Percentiles rank a stretch among this genome's conserved stretches.
Conservation (phyloP, 2,329 filamentous ascomycete genomes). For the Drechslerella dactyloides region DNA sequence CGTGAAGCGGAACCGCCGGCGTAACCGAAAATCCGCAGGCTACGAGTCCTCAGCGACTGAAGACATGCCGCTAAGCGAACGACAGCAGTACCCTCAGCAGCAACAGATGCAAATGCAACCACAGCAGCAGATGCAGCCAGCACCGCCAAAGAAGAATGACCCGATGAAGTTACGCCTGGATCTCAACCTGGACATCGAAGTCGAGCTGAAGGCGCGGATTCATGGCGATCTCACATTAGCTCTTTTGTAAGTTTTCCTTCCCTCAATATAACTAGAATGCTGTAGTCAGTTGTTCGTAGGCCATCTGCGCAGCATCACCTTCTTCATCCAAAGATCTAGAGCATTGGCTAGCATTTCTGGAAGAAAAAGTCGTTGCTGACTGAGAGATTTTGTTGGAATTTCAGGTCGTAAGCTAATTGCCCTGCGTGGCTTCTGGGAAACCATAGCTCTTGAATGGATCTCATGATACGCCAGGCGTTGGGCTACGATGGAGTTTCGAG, state of each 20-base stretch:
- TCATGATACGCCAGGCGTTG: neutral
- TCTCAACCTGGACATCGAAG: constrained; percentile 55
- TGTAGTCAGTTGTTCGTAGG: neutral
- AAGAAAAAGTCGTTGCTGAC: constrained; percentile 46
- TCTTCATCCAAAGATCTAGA: constrained; percentile 34
- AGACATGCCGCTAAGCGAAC: constrained; percentile 52
- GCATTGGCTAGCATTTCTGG: constrained; percentile 15
- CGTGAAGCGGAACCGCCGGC: constrained; percentile 51
- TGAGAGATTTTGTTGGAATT: neutral
- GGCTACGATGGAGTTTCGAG: too few species aligned
- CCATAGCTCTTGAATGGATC: constrained; percentile 22
- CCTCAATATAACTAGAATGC: neutral
- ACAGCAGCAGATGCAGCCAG: constrained; percentile 57
- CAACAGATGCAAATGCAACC: constrained; percentile 57
- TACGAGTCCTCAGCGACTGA: constrained; percentile 52
- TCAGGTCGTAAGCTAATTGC: constrained; percentile 51
- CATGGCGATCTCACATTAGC: constrained; percentile 55
- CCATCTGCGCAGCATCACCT: constrained; percentile 19
- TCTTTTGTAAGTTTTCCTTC: constrained; percentile 53
- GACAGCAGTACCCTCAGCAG: constrained; percentile 53
- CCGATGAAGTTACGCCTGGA: constrained; percentile 54
- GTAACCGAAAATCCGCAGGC: constrained; percentile 52
- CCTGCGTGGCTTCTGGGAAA: constrained; percentile 13
- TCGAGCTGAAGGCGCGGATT: constrained; percentile 55
- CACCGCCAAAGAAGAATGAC: constrained; percentile 52